Evolutionary conservation across 1,139 yeast species (phyloP).

Genomic region (Blastobotrys raffinosifermentans): DNA sequence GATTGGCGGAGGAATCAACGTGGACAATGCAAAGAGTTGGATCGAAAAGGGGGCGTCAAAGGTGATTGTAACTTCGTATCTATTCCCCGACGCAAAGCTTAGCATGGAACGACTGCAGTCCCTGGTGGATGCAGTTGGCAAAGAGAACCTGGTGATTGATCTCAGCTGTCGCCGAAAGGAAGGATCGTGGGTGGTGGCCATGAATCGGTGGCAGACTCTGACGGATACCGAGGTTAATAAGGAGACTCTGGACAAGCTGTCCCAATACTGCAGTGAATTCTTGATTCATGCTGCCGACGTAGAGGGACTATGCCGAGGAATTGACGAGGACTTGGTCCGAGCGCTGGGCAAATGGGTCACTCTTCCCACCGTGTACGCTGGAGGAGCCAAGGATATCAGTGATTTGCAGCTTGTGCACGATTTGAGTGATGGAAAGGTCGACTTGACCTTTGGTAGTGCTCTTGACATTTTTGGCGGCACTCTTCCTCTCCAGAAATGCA

Average conservation of each 20-base stretch:
- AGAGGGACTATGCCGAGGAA: constrained; percentile 91
- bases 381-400: constrained; percentile 75
- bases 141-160: constrained; percentile 72
- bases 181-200: constrained; percentile 81
- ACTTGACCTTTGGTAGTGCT: constrained; percentile 87
- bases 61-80: constrained; percentile 88
- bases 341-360: constrained; percentile 76
- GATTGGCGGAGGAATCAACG: constrained; percentile 88
- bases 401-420: constrained; percentile 62
- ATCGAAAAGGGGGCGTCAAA: constrained; percentile 61
- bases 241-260: constrained; percentile 49
- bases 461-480: constrained; percentile 83
- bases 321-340: constrained; percentile 69
- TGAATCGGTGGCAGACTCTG: constrained; percentile 93
- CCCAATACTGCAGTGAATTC: constrained; percentile 74
- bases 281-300: constrained; percentile 97
- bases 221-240: constrained; percentile 55
- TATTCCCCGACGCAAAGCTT: constrained; percentile 62
- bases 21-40: constrained; percentile 71
- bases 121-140: constrained; percentile 53
- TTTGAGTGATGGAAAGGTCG: constrained; percentile 77
- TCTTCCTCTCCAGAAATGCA: constrained; percentile 69
- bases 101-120: constrained; percentile 47
- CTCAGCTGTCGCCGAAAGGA: constrained; percentile 67
- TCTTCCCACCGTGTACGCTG: constrained; percentile 86